Percentiles rank a stretch among this genome's conserved stretches.
Conservation (phyloP, 108 stramenopile species). For the Skeletonema costatum region DNA sequence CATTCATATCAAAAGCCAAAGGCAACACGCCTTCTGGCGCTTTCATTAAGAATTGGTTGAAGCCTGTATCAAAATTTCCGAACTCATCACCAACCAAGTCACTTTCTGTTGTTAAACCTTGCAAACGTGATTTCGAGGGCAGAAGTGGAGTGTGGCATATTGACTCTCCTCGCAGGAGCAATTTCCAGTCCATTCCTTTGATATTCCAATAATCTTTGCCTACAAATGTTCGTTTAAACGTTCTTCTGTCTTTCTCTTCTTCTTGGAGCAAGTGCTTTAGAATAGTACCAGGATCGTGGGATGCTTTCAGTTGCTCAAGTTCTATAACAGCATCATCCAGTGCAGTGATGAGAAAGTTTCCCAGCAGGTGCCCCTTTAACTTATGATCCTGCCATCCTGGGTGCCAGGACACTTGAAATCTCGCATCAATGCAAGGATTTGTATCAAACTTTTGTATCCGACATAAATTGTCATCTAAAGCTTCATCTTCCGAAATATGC, state of each 20-base stretch:
- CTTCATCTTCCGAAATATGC: constrained; percentile 1
- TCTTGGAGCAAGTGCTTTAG: constrained; percentile 10
- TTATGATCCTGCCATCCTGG: constrained; percentile 47
- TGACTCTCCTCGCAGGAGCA: constrained; percentile 6
- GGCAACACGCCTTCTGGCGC: constrained; percentile 19
- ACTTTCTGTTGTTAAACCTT: constrained; percentile 20
- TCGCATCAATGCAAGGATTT: constrained; percentile 16
- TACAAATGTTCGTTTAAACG: not conserved
- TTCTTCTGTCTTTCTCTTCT: constrained; percentile 4
- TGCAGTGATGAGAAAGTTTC: constrained; percentile 28
- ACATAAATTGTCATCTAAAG: not conserved
- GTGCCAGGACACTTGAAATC: constrained; percentile 33
- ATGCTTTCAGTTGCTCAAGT: constrained; percentile 9
- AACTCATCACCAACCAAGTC: constrained; percentile 1
- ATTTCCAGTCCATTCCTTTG: constrained; percentile 7
- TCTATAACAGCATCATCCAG: constrained; percentile 29
- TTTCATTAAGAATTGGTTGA: constrained; percentile 20
- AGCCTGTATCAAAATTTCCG: constrained; percentile 26
- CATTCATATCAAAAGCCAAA: constrained; percentile 33
- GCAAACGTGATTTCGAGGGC: constrained; percentile 24
- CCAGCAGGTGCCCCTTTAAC: constrained; percentile 31
- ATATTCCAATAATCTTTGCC: not conserved
- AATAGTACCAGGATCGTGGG: not conserved
- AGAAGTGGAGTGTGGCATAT: constrained; percentile 30
- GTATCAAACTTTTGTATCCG: not conserved